These are phyloP conservation scores for Smittium mucronatum DNA, from an alignment of 371 early-diverging fungal species.

Conservation along the genomic window DNA sequence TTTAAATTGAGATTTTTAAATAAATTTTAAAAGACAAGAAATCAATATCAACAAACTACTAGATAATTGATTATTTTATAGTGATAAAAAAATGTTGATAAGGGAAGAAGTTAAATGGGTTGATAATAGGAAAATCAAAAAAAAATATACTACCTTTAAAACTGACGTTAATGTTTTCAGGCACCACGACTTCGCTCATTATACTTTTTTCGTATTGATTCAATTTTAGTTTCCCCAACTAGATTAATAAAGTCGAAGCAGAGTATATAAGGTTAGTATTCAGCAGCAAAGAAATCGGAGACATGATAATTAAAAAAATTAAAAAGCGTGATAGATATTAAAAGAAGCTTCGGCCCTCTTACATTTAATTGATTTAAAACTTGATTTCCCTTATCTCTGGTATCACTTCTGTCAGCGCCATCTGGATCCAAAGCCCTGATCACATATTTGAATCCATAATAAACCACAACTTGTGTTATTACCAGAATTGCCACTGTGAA, in stretches of 20 bases:
- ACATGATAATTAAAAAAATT: background rate
- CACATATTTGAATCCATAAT: constrained; percentile 32
- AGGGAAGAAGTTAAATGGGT: too few species aligned
- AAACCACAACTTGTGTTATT: constrained; percentile 30
- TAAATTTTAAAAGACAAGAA: background rate
- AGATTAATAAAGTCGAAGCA: background rate
- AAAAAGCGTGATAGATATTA: background rate
- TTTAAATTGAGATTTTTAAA: background rate
- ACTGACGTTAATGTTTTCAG: constrained; percentile 74
- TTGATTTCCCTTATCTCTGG: constrained; percentile 24
- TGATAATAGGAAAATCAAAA: background rate
- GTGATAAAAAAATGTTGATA: constrained; percentile 1
- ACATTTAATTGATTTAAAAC: constrained; percentile 25
- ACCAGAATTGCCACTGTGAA: constrained; percentile 20
- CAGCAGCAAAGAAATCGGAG: background rate
- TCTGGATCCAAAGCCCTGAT: constrained; percentile 17
- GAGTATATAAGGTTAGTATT: too few species aligned
- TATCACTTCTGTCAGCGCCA: constrained; percentile 20
- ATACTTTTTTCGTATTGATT: constrained; percentile 89
- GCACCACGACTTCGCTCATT: constrained; percentile 80
- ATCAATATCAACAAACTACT: background rate
- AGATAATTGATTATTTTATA: background rate
- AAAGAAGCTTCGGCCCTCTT: background rate
- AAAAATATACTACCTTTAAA: constrained; percentile 34
- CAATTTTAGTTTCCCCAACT: constrained; percentile 50